Conservation (phyloP, 352 stramenopile genomes). For the Pythium brassicae region DNA sequence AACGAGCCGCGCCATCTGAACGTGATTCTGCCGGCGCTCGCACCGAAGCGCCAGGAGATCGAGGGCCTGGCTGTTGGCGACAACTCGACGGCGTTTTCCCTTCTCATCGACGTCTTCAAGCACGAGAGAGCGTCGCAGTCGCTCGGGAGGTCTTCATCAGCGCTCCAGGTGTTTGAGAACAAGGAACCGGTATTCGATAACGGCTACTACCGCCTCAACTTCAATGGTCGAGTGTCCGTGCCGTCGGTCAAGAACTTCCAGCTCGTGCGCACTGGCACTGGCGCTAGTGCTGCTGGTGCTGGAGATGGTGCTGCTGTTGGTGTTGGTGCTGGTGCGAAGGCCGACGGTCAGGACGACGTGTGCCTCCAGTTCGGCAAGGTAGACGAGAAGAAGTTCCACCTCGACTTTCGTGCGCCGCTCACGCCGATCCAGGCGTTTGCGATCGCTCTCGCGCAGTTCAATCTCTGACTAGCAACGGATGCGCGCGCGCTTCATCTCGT, state of each 20-base stretch:
- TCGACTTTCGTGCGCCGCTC: conserved; percentile 70
- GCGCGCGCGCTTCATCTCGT: background rate
- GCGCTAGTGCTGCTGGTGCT: background rate
- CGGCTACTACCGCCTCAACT: conserved; percentile 78
- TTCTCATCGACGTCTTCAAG: conserved; percentile 49
- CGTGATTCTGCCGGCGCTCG: conserved; percentile 44
- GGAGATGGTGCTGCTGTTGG: too few relatives aligned
- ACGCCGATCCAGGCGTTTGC: conserved; percentile 74
- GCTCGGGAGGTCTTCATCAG: conserved; percentile 2
- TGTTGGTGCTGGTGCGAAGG: background rate
- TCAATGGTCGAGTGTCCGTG: conserved; percentile 70
- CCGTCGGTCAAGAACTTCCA: conserved; percentile 84
- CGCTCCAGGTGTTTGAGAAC: conserved; percentile 58
- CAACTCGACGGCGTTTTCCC: conserved; percentile 38
- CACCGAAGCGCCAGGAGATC: conserved; percentile 39
- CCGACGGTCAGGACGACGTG: conserved; percentile 15
- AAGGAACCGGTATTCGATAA: conserved; percentile 74
- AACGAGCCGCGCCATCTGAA: conserved; percentile 45
- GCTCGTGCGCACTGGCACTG: conserved; percentile 26
- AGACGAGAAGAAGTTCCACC: conserved; percentile 72
- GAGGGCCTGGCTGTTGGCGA: conserved; percentile 45
- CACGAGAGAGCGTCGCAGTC: background rate
- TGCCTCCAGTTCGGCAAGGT: conserved; percentile 79
- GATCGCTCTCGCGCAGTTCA: conserved; percentile 65
- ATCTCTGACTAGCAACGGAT: conserved; percentile 21